Percentiles rank a stretch among this genome's conserved stretches.
These are phyloP conservation scores for Hibiscus mutabilis DNA, from an alignment of 345 rosid species.

Conservation along the genomic window DNA sequence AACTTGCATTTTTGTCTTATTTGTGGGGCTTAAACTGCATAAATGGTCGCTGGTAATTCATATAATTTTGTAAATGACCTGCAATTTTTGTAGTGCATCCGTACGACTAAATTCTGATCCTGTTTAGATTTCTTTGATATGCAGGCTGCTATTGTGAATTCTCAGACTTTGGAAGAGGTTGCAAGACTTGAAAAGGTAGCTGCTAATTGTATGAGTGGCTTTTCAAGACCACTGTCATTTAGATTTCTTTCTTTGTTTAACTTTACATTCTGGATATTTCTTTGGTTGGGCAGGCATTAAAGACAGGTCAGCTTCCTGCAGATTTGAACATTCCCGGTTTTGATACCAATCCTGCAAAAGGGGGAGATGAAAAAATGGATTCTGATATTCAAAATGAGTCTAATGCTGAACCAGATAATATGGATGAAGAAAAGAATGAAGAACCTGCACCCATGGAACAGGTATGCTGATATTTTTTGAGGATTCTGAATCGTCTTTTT, in stretches of 20 bases:
- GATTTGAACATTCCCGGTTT: slow-evolving; percentile 54
- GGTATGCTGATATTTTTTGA: slow-evolving; percentile 23
- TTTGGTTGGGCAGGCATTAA: slow-evolving; percentile 57
- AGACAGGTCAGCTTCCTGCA: slow-evolving; percentile 90
- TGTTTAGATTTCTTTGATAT: slow-evolving; percentile 20
- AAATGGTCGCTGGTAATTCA: background rate
- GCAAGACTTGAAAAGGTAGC: slow-evolving; percentile 91
- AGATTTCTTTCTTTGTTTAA: slow-evolving; percentile 20
- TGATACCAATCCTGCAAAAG: slow-evolving; percentile 22
- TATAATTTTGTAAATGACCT: background rate
- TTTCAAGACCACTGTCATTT: background rate
- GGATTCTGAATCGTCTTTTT: too few species aligned
- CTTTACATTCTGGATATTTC: slow-evolving; percentile 12
- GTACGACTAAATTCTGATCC: background rate
- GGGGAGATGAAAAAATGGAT: slow-evolving; percentile 37
- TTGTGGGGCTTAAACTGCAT: background rate
- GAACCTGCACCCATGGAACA: slow-evolving; percentile 71
- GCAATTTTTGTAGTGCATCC: background rate
- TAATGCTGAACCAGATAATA: slow-evolving; percentile 21
- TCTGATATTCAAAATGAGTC: slow-evolving; percentile 21
- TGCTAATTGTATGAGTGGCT: background rate
- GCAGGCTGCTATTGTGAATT: slow-evolving; percentile 98
- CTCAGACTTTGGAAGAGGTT: slow-evolving; percentile 99
- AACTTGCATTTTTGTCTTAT: background rate
- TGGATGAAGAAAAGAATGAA: slow-evolving; percentile 29